Evolutionary conservation across 257 asterid genomes (phyloP).

Genomic region (Solanum stenotomum): DNA sequence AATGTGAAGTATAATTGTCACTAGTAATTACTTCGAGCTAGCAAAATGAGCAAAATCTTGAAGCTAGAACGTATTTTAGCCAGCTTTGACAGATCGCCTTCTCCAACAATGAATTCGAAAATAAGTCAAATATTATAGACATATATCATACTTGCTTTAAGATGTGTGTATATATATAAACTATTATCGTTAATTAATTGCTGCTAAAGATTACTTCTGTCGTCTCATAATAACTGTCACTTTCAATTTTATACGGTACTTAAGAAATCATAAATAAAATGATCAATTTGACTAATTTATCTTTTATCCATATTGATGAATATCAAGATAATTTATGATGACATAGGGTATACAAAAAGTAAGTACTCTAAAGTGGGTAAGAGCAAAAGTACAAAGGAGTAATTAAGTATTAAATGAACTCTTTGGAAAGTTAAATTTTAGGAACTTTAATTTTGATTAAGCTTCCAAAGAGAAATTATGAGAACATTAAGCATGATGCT

Average conservation of each 20-base stretch:
- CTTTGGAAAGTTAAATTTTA: background rate
- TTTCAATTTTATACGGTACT: background rate
- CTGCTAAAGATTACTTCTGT: no score
- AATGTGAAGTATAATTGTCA: background rate
- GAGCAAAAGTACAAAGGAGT: background rate
- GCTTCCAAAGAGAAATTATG: background rate
- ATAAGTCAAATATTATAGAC: background rate
- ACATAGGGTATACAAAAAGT: background rate
- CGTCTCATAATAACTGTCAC: background rate
- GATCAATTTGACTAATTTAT: no score
- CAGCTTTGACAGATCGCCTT: background rate
- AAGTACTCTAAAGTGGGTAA: background rate
- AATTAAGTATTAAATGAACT: no score
- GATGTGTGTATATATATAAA: no score
- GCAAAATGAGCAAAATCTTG: background rate
- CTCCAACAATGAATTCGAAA: background rate
- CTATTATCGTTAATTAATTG: no score
- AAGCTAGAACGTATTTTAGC: background rate
- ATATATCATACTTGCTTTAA: no score
- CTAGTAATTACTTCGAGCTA: background rate
- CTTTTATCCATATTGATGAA: background rate
- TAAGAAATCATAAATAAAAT: no score
- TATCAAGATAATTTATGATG: background rate
- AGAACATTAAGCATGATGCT: background rate
- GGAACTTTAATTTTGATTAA: background rate